Evolutionary conservation across 2,329 filamentous ascomycete species (phyloP).

Genomic region (Venturia oleaginea): DNA sequence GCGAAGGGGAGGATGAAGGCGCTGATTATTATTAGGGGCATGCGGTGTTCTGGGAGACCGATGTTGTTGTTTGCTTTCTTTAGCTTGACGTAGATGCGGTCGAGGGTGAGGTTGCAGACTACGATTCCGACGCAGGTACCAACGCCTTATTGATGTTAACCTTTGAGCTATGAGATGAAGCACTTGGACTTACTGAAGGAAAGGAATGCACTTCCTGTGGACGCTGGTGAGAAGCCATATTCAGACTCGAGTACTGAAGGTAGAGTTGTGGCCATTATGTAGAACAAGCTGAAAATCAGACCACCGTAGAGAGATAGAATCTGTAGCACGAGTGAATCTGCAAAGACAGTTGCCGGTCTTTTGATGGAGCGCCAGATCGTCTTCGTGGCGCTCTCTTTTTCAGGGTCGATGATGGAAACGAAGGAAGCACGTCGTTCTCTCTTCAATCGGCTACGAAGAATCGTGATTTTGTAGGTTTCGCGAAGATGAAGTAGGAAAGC

Average conservation of each 20-base stretch:
- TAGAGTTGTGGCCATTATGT: constrained; percentile 38
- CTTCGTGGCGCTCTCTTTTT: constrained; percentile 17
- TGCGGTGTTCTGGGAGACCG: constrained; percentile 45
- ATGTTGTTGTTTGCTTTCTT: constrained; percentile 31
- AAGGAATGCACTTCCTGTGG: constrained; percentile 46
- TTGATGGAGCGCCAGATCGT: constrained; percentile 30
- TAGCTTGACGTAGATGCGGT: constrained; percentile 45
- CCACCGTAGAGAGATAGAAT: constrained; percentile 38
- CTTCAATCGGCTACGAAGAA: constrained; percentile 33
- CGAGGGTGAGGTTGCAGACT: constrained; percentile 43
- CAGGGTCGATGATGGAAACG: constrained; percentile 10
- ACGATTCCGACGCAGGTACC: constrained; percentile 41
- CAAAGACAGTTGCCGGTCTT: constrained; percentile 33
- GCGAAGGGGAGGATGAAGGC: constrained; percentile 38
- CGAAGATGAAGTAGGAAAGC: constrained; percentile 43
- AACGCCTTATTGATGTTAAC: constrained; percentile 27
- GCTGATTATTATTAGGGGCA: constrained; percentile 44
- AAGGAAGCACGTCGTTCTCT: constrained; percentile 20
- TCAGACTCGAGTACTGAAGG: constrained; percentile 32
- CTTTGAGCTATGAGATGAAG: background rate
- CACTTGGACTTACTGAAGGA: constrained; percentile 38
- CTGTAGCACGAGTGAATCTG: constrained; percentile 46
- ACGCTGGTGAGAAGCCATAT: constrained; percentile 39
- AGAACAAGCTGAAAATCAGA: constrained; percentile 36
- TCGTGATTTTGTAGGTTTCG: constrained; percentile 53